Conservation (phyloP, 73 alveolate species). For the Tetrahymena malaccensis region DNA sequence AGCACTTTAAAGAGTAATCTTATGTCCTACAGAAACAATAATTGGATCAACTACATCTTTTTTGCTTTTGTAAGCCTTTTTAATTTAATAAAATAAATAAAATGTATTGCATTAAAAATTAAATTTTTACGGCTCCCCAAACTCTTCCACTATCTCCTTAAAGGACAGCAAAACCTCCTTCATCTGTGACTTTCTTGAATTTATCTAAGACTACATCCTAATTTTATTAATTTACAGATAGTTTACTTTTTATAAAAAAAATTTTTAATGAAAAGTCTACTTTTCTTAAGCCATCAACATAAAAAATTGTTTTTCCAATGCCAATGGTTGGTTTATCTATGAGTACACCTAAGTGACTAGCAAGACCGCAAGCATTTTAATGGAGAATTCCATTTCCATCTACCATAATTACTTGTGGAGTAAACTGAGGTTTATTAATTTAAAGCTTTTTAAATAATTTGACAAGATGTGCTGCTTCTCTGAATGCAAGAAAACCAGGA, state of each 20-base stretch:
- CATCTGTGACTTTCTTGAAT: constrained; percentile 17
- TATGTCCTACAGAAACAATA: constrained; percentile 84
- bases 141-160: constrained; percentile 71
- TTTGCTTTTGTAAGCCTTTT: constrained; percentile 54
- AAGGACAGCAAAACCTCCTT: not conserved
- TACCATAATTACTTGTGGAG: constrained; percentile 84
- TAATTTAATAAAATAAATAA: not conserved
- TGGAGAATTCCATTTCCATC: constrained; percentile 98
- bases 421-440: constrained; percentile 53
- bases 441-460: constrained; percentile 62
- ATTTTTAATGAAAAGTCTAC: not conserved
- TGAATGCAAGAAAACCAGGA: constrained; percentile 97
- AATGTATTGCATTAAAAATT: not conserved
- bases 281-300: constrained; percentile 88
- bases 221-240: constrained; percentile 33
- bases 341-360: constrained; percentile 90
- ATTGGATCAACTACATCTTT: constrained; percentile 76
- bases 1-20: constrained; percentile 75
- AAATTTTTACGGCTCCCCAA: constrained; percentile 67
- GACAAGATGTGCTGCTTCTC: constrained; percentile 86
- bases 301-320: constrained; percentile 83
- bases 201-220: constrained; percentile 54
- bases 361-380: constrained; percentile 88
- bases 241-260: constrained; percentile 46
- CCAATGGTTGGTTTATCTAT: constrained; percentile 87